Evolutionary conservation across 768 basidiomycete species (phyloP), one percentile per base, ranked within the genome.

Genomic region (Boletus bicolor): DNA sequence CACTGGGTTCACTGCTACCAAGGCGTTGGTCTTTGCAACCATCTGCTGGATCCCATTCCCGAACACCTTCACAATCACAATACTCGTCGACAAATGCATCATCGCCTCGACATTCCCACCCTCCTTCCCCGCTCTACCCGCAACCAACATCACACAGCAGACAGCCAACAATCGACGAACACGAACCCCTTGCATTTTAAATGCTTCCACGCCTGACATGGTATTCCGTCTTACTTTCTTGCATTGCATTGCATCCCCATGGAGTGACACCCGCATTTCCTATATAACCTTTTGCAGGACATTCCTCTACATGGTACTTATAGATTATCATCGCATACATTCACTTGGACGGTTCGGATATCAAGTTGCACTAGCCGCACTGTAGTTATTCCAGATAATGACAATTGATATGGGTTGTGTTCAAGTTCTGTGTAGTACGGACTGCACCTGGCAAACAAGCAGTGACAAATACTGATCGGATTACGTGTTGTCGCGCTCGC

Each of bases 131-230:
- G 15, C 60, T 66, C 7, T 49, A 57, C 30, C 46, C 71, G 5
- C 71, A 69, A 10, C 56, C 67, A 41, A 38, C 58, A 52, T 61
- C 64, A 8, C 65, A 72, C 12, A 71, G 64, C 49, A 71, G 64
- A 64, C 71, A 64, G 24, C 61, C 65, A 15, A 73, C 71, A n/a
- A 71, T 72, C 17, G 71, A 71, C 47, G 69, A 71, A 42, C 63
- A 63, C 38, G 44, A 44, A 47, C 54, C 64, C 34, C 52, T 44
- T 39, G 51, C 59, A 55, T 62, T 57, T 14, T 68, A 62, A 54
- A 43, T 49, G 35, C 24, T 32, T 57, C 14, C 48, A 10, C n/a
- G 47, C 24, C 19, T 21, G 26, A 38, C 36, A 53, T 37, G 24
- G 44, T 24, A 50, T 3, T 17, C 21, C 30, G 19, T 56, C 3